phyloP scores from a whole-genome alignment of 2,329 filamentous ascomycete species.

The Cercospora sesami region DNA sequence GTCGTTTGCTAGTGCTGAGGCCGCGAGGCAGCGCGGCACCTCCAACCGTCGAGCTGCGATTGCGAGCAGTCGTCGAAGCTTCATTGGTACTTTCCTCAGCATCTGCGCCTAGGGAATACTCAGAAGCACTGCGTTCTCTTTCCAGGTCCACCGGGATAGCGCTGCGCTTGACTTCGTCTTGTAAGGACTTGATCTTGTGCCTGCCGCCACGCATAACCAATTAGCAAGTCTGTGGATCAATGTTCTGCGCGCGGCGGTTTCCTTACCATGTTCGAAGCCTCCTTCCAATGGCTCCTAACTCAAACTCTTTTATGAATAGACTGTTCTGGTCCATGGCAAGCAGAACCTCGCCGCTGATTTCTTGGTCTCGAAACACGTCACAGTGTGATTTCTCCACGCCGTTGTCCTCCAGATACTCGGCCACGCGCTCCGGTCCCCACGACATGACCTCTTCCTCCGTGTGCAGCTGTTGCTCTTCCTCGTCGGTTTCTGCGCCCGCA shows the following conservation, averaged over 20 bases:
- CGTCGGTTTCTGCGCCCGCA: slow-evolving; percentile 90
- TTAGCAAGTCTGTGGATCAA: not conserved
- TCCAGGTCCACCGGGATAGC: slow-evolving; percentile 42
- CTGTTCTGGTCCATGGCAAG: slow-evolving; percentile 94
- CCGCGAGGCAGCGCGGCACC: slow-evolving; percentile 24
- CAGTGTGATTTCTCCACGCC: slow-evolving; percentile 89
- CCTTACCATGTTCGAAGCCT: slow-evolving; percentile 79
- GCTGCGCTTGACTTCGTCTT: slow-evolving; percentile 76
- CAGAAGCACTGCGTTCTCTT: slow-evolving; percentile 39
- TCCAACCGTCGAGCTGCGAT: slow-evolving; percentile 48
- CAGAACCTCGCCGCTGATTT: slow-evolving; percentile 91
- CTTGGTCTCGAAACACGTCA: slow-evolving; percentile 90
- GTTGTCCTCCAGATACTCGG: slow-evolving; percentile 80
- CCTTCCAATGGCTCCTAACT: slow-evolving; percentile 85
- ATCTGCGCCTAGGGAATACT: slow-evolving; percentile 43
- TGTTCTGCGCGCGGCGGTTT: not conserved
- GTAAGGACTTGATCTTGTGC: slow-evolving; percentile 87
- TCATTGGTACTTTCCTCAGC: slow-evolving; percentile 45
- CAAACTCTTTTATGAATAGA: slow-evolving; percentile 91
- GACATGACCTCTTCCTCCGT: slow-evolving; percentile 70
- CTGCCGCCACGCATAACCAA: not conserved
- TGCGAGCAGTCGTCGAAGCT: slow-evolving; percentile 39
- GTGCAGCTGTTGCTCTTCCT: slow-evolving; percentile 76
- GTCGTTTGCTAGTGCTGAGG: slow-evolving; percentile 24
- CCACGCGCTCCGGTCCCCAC: slow-evolving; percentile 81